These are phyloP conservation scores for Hanseniaspora nectarophila DNA, from an alignment of 805 yeast species.

Conservation along the genomic window DNA sequence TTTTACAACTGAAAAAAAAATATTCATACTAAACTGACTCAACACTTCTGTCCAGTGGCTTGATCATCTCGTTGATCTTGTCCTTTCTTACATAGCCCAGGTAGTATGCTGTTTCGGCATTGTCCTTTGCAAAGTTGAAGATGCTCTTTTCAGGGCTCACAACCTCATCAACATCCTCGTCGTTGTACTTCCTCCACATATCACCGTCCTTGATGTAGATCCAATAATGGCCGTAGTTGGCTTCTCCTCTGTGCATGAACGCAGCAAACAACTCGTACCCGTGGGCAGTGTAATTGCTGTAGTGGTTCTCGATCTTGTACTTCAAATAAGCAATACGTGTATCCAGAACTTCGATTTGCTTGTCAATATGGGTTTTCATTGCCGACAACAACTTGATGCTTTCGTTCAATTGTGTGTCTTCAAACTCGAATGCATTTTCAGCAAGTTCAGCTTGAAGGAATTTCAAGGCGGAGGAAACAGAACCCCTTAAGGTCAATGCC, in stretches of 20 bases:
- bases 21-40: too few relatives aligned
- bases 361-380: constrained; percentile 38
- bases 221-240: constrained; percentile 96
- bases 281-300: constrained; percentile 39
- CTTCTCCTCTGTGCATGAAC: constrained; percentile 91
- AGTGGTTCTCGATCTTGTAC: constrained; percentile 44
- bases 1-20: not conserved
- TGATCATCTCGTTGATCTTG: constrained; percentile 38
- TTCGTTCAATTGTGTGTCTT: constrained; percentile 21
- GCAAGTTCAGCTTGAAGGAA: constrained; percentile 39
- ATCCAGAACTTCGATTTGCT: constrained; percentile 35
- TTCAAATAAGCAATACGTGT: constrained; percentile 36
- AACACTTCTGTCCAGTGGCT: constrained; percentile 58
- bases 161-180: constrained; percentile 84
- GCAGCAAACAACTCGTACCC: constrained; percentile 83
- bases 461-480: constrained; percentile 44
- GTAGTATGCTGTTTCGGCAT: constrained; percentile 90
- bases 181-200: constrained; percentile 81
- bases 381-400: constrained; percentile 29
- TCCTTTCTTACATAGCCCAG: constrained; percentile 69
- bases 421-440: constrained; percentile 34
- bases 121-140: constrained; percentile 50
- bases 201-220: constrained; percentile 61
- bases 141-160: constrained; percentile 43
- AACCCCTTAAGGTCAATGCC: constrained; percentile 35